These are phyloP conservation scores for Quercus gilva DNA, from an alignment of 306 rosid genomes.

Conservation along the genomic window DNA sequence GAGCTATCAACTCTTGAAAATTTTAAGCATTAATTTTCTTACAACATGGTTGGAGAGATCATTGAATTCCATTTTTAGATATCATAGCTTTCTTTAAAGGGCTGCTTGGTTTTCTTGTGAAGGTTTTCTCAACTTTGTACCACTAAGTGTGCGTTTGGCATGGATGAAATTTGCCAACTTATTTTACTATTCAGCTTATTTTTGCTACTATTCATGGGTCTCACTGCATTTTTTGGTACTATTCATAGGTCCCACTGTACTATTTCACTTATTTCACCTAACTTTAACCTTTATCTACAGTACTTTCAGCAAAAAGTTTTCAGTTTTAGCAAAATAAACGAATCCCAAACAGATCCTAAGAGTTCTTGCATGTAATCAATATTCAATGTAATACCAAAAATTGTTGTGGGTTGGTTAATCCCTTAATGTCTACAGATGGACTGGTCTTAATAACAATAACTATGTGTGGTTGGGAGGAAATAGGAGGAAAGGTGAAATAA, in stretches of 20 bases:
- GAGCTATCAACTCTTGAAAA: background rate
- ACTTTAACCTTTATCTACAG: no score
- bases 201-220: no score
- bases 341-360: background rate
- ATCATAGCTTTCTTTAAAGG: background rate
- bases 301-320: rapidly evolving
- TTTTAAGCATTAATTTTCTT: background rate
- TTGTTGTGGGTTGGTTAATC: background rate
- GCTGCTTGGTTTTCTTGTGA: background rate
- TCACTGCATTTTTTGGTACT: no score
- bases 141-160: background rate
- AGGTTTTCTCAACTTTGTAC: background rate
- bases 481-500: no score
- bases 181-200: no score
- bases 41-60: background rate
- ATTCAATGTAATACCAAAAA: background rate
- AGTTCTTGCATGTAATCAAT: background rate
- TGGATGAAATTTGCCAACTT: no score
- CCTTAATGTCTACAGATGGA: background rate
- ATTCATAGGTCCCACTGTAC: no score
- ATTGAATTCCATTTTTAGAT: background rate
- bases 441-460: background rate
- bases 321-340: no score
- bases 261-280: no score
- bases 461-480: no score